Conservation (phyloP, 345 rosid species). For the Balakata baccata region DNA sequence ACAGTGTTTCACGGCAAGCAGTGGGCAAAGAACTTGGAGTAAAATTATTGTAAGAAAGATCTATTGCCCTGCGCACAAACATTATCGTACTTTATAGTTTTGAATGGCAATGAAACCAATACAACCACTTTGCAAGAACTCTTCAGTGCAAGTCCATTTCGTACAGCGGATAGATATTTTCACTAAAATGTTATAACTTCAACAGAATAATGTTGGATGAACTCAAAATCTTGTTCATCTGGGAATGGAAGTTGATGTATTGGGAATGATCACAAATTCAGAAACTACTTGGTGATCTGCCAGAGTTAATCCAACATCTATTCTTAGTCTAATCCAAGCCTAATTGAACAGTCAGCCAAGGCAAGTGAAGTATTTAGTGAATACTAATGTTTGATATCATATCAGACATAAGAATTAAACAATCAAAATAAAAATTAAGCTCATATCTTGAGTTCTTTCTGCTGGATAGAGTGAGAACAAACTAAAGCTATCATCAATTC, state of each 20-base stretch:
- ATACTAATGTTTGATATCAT: too few species aligned
- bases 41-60: conserved; percentile 20
- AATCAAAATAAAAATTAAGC: too few species aligned
- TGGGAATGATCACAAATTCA: neutral
- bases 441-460: too few species aligned
- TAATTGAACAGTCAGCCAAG: neutral
- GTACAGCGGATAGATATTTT: neutral
- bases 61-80: conserved; percentile 11
- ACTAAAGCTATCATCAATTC: too few species aligned
- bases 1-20: conserved; percentile 6
- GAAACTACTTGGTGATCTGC: neutral
- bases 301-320: neutral
- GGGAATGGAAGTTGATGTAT: neutral
- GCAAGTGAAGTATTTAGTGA: neutral
- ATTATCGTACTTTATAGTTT: neutral
- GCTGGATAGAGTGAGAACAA: too few species aligned
- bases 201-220: neutral
- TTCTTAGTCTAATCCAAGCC: neutral
- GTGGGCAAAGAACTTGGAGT: conserved; percentile 1
- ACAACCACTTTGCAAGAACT: neutral
- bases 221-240: neutral
- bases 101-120: neutral
- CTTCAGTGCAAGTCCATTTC: neutral
- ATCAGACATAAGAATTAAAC: too few species aligned
- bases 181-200: neutral